Percentiles rank a stretch among this genome's conserved stretches.
Conservation (phyloP, 2,329 filamentous ascomycete genomes). For the Didymosphaeria variabile region DNA sequence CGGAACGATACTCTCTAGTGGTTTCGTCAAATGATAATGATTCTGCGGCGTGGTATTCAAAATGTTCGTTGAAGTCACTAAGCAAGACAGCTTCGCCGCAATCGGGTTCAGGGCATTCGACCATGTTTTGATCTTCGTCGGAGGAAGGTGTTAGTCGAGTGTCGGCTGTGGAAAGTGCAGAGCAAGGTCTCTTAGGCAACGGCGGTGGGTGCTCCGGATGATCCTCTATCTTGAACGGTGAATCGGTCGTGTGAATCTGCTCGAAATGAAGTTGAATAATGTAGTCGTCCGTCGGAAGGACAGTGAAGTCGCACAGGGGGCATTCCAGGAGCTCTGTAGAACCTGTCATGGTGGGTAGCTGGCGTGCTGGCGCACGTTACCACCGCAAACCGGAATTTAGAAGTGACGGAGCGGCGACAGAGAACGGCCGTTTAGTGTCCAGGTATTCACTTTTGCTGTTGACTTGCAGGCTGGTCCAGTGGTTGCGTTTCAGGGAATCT, state of each 20-base stretch:
- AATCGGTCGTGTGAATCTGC: slow-evolving; percentile 50
- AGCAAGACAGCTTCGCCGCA: slow-evolving; percentile 56
- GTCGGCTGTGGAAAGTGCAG: slow-evolving; percentile 23
- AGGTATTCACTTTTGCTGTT: too few species aligned
- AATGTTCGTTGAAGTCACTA: slow-evolving; percentile 56
- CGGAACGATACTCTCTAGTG: slow-evolving; percentile 45
- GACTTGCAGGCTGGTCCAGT: background rate
- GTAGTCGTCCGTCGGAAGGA: slow-evolving; percentile 41
- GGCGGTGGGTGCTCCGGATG: slow-evolving; percentile 39
- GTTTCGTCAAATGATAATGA: slow-evolving; percentile 50
- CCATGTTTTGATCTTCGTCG: slow-evolving; percentile 39
- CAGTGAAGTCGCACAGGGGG: slow-evolving; percentile 47
- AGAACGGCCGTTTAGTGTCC: background rate
- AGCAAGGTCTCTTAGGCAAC: slow-evolving; percentile 30
- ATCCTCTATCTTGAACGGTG: slow-evolving; percentile 47
- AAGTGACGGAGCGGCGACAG: background rate
- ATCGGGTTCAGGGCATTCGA: slow-evolving; percentile 53
- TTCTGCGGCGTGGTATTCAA: slow-evolving; percentile 55
- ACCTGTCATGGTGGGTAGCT: slow-evolving; percentile 26
- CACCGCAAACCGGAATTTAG: background rate
- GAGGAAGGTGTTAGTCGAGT: slow-evolving; percentile 37
- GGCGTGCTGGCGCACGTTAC: slow-evolving; percentile 9
- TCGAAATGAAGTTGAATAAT: slow-evolving; percentile 52
- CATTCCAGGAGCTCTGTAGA: slow-evolving; percentile 40
- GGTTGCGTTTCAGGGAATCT: slow-evolving; percentile 11